Evolutionary conservation across 352 stramenopile species (phyloP).

Genomic region (Thraustochytrium sp.): DNA sequence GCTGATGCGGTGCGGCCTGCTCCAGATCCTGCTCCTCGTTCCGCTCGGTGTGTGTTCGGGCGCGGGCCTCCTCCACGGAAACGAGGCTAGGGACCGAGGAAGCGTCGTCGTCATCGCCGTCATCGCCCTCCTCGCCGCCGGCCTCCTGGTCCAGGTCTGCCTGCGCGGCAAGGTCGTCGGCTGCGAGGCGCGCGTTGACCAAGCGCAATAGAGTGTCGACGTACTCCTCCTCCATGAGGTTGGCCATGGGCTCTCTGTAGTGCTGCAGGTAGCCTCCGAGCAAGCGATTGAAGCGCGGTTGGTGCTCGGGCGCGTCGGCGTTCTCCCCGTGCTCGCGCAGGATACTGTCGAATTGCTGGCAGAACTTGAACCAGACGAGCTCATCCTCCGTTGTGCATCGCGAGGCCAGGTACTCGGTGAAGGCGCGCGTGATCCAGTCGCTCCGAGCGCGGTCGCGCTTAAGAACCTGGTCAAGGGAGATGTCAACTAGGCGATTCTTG

Average conservation of each 20-base stretch:
- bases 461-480: conserved; percentile 11
- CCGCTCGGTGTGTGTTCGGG: not conserved
- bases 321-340: not conserved
- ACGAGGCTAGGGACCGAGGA: not conserved
- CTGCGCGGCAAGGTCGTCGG: not conserved
- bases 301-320: not conserved
- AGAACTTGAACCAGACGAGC: conserved; percentile 34
- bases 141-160: not conserved
- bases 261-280: not conserved
- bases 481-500: not conserved
- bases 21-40: not conserved
- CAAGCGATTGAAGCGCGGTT: not conserved
- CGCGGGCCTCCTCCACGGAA: not conserved
- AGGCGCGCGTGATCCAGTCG: conserved; percentile 3
- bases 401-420: not conserved
- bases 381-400: not conserved
- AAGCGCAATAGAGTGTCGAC: not conserved
- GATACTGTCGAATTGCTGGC: conserved; percentile 6
- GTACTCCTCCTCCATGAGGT: conserved; percentile 26
- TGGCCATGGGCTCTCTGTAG: not conserved
- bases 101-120: not conserved
- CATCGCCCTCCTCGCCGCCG: not conserved
- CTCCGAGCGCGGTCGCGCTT: not conserved
- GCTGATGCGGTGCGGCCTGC: too few species aligned
- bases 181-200: not conserved